A percentile compares a stretch with the other conserved stretches of the same genome.
These are phyloP conservation scores for Plasmodium malariae DNA, from an alignment of 169 alveolate genomes.

Conservation along the genomic window DNA sequence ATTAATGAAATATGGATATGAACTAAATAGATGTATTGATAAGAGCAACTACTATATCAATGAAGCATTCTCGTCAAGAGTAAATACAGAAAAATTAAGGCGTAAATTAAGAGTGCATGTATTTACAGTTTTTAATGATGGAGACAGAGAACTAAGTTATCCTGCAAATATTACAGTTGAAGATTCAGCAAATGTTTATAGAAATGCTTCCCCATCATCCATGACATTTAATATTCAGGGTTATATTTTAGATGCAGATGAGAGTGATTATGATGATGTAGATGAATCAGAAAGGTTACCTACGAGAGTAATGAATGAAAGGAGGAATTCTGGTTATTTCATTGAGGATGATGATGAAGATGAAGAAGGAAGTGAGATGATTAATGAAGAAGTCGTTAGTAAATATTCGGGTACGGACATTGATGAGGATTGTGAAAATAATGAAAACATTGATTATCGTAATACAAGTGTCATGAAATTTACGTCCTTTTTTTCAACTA, in stretches of 20 bases:
- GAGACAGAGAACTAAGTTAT: slow-evolving; percentile 57
- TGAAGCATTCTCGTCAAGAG: slow-evolving; percentile 57
- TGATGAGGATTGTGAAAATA: slow-evolving; percentile 33
- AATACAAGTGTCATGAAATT: slow-evolving; percentile 73
- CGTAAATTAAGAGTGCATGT: slow-evolving; percentile 66
- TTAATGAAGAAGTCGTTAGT: slow-evolving; percentile 23
- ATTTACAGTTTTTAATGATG: slow-evolving; percentile 68
- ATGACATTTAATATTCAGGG: slow-evolving; percentile 75
- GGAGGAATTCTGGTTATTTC: neutral
- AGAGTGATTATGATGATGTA: slow-evolving; percentile 43
- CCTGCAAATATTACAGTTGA: slow-evolving; percentile 53
- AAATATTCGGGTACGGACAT: slow-evolving; percentile 46
- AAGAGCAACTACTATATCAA: slow-evolving; percentile 68
- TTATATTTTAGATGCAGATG: slow-evolving; percentile 67
- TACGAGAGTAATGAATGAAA: neutral
- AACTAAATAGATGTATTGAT: slow-evolving; percentile 68
- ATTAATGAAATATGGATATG: slow-evolving; percentile 56
- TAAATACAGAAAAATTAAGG: slow-evolving; percentile 62
- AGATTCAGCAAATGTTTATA: slow-evolving; percentile 42
- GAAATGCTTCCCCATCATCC: slow-evolving; percentile 58
- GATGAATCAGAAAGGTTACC: slow-evolving; percentile 9
- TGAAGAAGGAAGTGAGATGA: slow-evolving; percentile 4
- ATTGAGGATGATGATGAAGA: neutral
- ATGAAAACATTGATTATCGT: slow-evolving; percentile 59
- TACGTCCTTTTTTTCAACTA: slow-evolving; percentile 74